Evolutionary conservation across 495 filamentous ascomycete species (phyloP).

Genomic region (Penicillium diatomitis): DNA sequence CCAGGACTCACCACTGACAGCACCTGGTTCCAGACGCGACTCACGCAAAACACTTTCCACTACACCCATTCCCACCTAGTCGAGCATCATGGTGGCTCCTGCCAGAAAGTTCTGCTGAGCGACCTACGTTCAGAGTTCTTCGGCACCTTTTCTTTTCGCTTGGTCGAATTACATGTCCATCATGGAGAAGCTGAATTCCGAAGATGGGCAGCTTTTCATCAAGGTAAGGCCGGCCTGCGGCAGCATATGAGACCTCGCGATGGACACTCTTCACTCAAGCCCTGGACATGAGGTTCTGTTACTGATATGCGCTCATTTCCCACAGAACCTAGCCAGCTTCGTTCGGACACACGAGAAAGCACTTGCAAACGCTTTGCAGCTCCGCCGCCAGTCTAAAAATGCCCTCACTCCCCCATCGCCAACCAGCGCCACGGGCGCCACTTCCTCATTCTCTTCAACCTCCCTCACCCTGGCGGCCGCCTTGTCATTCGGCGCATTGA

Average conservation of each 20-base stretch:
- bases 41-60: constrained; percentile 18
- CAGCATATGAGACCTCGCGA: not conserved
- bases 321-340: constrained; percentile 84
- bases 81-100: constrained; percentile 35
- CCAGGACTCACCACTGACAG: too few relatives aligned
- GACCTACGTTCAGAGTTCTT: constrained; percentile 30
- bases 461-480: constrained; percentile 69
- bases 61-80: constrained; percentile 8
- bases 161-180: constrained; percentile 19
- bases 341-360: constrained; percentile 96
- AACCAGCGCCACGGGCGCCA: constrained; percentile 39
- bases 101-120: constrained; percentile 28
- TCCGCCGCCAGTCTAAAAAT: constrained; percentile 62
- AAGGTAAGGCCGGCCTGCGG: constrained; percentile 47
- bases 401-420: constrained; percentile 38
- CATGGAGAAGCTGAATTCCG: constrained; percentile 50
- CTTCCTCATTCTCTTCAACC: constrained; percentile 58
- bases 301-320: too few relatives aligned
- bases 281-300: too few relatives aligned
- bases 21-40: too few relatives aligned
- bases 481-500: constrained; percentile 74
- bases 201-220: constrained; percentile 85
- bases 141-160: constrained; percentile 14
- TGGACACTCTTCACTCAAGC: too few relatives aligned
- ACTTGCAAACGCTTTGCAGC: constrained; percentile 87